Evolutionary conservation across 2,329 filamentous ascomycete genomes (phyloP), one percentile per base, ranked within the genome.

Genomic region (Phoma sp.): DNA sequence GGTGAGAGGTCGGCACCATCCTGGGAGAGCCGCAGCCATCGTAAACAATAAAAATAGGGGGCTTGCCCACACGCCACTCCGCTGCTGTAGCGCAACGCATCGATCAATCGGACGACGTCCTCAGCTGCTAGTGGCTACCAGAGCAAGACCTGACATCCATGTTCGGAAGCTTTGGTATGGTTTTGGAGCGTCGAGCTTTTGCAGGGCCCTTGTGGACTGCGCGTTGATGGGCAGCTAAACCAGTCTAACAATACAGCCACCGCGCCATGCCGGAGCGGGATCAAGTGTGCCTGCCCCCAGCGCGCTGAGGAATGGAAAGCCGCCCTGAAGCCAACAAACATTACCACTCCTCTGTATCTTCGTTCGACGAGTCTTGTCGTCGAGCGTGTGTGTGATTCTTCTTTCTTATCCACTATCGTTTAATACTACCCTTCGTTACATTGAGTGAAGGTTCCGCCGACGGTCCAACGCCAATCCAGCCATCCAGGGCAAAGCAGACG

Each of bases 331-430:
- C 62, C 60, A 55, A 52, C 59, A 53, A 57, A 47, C 57, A 50
- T 39, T 25, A 33, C 40, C 32, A 44, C 54, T 57, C 33, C 35
- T 57, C 45, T 47, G 46, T 51, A 54, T 45, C 55, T 43, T 44
- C 39, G 36, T 43, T 47, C 44, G 41, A 46, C 45, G 50, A 50
- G 49, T 29, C 41, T 45, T 55, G 39, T 58, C 46, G 57, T 57
- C 55, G 54, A 47, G 55, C 15, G 15, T 36, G 40, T 38, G 43
- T 67, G 52, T 41, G n/a, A 52, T 63, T 63, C 50, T 52, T 49
- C 58, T 62, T 69, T 65, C 59, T 65, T 58, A 53, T 24, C 6
- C 58, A 64, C 65, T 59, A 53, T 67, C 65, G 65, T 68, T 68
- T 68, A 66, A 60, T 62, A 61, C 47, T 39, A 38, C 48, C 63